Evolutionary conservation across 1,284 basidiomycete genomes (phyloP).

Genomic region (Puccinia polysora): DNA sequence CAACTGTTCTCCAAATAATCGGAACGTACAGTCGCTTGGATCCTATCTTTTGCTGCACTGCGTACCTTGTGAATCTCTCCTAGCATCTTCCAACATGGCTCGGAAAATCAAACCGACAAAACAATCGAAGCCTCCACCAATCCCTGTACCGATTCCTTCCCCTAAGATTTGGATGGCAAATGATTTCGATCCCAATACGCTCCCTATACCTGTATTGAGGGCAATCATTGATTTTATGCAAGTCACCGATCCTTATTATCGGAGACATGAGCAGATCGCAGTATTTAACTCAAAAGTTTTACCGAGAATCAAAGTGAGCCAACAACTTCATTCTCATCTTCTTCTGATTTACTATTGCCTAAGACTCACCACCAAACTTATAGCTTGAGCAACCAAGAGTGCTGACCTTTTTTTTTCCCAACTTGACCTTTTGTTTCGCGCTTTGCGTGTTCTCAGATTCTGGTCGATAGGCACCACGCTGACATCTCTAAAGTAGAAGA

Average conservation of each 20-base stretch:
- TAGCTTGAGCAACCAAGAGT: neutral
- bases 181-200: slow-evolving; percentile 10
- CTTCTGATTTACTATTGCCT: neutral
- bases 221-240: slow-evolving; percentile 1
- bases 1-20: no score
- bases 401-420: neutral
- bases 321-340: neutral
- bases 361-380: neutral
- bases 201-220: slow-evolving; percentile 14
- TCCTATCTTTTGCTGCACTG: no score
- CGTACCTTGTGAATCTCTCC: no score
- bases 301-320: slow-evolving; percentile 3
- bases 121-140: neutral
- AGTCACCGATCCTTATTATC: slow-evolving; percentile 20
- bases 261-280: neutral
- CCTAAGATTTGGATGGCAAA: slow-evolving; percentile 24
- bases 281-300: neutral
- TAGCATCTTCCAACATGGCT: no score
- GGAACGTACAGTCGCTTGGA: no score
- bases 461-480: neutral
- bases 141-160: slow-evolving; percentile 2
- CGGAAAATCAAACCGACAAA: no score
- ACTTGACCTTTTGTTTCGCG: no score
- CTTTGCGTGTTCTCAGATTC: no score
- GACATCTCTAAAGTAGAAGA: slow-evolving; percentile 16